These are phyloP conservation scores for Psidium friedrichsthalianum DNA, from an alignment of 345 rosid species.

Conservation along the genomic window DNA sequence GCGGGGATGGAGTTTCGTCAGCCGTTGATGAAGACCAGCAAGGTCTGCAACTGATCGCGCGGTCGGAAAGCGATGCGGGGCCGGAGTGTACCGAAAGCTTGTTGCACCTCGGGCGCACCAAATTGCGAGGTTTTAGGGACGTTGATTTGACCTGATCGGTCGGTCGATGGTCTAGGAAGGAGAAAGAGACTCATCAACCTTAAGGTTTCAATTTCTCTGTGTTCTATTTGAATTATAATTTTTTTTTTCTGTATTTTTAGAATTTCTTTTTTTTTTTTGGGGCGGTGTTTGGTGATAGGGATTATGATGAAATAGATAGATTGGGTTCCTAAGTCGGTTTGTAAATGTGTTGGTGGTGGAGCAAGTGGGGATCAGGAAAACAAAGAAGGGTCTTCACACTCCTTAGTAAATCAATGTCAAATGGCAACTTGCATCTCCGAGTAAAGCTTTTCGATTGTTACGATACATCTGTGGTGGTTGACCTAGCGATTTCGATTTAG, in stretches of 20 bases:
- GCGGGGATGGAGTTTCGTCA: conserved; percentile 30
- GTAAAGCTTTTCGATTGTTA: background rate
- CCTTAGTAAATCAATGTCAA: background rate
- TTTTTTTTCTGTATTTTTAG: background rate
- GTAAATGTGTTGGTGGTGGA: background rate
- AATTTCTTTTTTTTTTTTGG: background rate
- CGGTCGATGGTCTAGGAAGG: background rate
- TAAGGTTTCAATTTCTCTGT: background rate
- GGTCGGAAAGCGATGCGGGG: background rate
- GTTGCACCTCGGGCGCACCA: background rate
- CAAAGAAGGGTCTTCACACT: background rate
- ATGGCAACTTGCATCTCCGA: background rate
- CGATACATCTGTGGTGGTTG: background rate
- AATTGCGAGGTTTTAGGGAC: background rate
- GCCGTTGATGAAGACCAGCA: conserved; percentile 48
- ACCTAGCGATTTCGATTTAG: background rate
- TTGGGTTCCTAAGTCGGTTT: background rate
- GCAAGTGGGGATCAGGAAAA: background rate
- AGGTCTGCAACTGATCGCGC: conserved; percentile 49
- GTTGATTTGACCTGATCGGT: background rate
- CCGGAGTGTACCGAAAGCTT: background rate
- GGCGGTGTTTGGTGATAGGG: background rate
- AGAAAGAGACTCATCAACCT: background rate
- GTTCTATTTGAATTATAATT: background rate
- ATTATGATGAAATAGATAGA: background rate